Evolutionary conservation across 2,329 filamentous ascomycete genomes (phyloP), one percentile per base, ranked within the genome.

Genomic region (Exophiala sp.): DNA sequence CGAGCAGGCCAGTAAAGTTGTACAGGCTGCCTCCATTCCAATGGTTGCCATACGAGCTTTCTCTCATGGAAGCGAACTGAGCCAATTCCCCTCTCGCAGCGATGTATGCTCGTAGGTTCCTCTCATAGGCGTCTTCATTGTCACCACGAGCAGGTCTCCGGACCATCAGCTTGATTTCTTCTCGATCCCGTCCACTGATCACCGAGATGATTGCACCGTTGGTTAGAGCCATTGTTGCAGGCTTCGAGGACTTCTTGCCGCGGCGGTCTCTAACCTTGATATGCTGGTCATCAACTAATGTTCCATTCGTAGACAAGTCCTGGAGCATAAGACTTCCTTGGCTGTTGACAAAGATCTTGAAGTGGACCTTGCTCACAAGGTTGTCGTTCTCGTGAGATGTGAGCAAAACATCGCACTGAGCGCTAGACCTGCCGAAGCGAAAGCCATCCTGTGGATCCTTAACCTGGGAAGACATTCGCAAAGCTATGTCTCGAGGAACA

Each of bases 301-400:
- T 97, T 24, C 94, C 94, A 65, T 97, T 99, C n/a, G 91, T 96
- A 0, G 94, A 97, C 67, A 85, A 82, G 67, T 99, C 94, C 69
- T 96, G 86, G 10, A 97, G 76, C 90, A 99, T 96, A 60, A 96
- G 79, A 52, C 88, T 85, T 24, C 88, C 89, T 59, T 89, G 83
- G n/a, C 84, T 77, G 64, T 95, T 99, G 63, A 96, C 79, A 66
- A 87, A 96, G 58, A 99, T 95, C 49, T 90, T 86, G 69, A 97
- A 99, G 69, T 99, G 94, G n/a, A 88, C 80, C 67, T 97, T 96
- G 75, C 92, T 97, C 55, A 99, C 81, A 40, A 88, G 82, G 68
- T 83, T 87, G 48, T 82, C 75, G 0, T 81, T 80, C 61, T 92
- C 87, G 59, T 85, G 78, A 44, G 89, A 83, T 63, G 81, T 80